These are phyloP conservation scores for Boletus sp. DNA, from an alignment of 768 basidiomycete genomes.

Conservation along the genomic window DNA sequence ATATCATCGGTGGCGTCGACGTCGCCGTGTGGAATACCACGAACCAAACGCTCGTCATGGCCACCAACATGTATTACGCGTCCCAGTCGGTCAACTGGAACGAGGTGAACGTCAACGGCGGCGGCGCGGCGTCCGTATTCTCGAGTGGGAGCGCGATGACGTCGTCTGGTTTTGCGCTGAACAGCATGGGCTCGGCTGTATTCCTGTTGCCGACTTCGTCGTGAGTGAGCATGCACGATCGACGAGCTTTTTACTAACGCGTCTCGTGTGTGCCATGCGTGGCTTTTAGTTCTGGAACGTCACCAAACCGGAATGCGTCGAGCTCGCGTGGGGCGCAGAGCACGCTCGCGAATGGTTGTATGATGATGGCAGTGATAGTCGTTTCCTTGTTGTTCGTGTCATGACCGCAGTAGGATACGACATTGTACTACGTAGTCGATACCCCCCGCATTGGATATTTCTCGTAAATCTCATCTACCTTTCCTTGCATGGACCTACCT, in stretches of 20 bases:
- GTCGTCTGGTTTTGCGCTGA: conserved; percentile 18
- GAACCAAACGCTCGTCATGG: conserved; percentile 46
- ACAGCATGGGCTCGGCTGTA: conserved; percentile 19
- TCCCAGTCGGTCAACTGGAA: conserved; percentile 33
- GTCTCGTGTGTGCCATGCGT: not conserved
- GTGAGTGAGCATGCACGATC: conserved; percentile 10
- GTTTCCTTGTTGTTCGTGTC: not conserved
- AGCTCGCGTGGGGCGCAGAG: not conserved
- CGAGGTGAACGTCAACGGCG: conserved; percentile 24
- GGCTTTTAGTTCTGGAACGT: not conserved
- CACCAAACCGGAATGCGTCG: not conserved
- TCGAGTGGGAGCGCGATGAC: conserved; percentile 11
- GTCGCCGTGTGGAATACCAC: conserved; percentile 51
- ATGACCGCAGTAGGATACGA: not conserved
- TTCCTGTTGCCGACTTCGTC: conserved; percentile 10
- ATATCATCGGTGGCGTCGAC: conserved; percentile 43
- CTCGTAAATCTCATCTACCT: too few species aligned
- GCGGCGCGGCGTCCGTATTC: conserved; percentile 2
- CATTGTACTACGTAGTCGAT: not conserved
- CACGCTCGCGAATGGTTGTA: not conserved
- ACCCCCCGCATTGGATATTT: not conserved
- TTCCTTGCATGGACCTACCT: not conserved
- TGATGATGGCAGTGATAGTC: not conserved
- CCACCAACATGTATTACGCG: conserved; percentile 48
- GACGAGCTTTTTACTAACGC: conserved; percentile 1